Percentiles rank a stretch among this genome's conserved stretches.
Evolutionary conservation across 441 rosid genomes (phyloP).

Genomic region (Corymbia calophylla): DNA sequence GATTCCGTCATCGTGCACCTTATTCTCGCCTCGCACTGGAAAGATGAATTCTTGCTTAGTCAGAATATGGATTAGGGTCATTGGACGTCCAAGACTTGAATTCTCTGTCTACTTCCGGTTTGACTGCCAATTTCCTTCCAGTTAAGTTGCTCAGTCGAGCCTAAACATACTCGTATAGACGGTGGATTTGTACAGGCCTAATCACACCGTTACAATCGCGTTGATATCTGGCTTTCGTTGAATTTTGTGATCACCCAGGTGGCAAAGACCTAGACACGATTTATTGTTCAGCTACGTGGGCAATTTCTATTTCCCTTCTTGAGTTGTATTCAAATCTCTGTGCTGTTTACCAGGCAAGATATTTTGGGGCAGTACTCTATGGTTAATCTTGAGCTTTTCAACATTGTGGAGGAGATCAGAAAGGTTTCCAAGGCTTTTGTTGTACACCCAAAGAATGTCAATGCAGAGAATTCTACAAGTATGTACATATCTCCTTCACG

Average conservation of each 20-base stretch:
- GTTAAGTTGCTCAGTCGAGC: background rate
- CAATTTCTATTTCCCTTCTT: background rate
- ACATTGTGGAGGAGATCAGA: conserved; percentile 80
- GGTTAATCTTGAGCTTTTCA: conserved; percentile 94
- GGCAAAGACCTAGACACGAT: background rate
- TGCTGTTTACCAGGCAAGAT: conserved; percentile 62
- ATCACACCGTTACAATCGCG: background rate
- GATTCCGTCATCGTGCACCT: background rate
- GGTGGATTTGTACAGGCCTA: background rate
- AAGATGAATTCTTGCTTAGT: background rate
- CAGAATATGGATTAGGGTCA: background rate
- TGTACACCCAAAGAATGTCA: conserved; percentile 86
- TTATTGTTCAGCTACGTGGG: background rate
- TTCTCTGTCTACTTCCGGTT: background rate
- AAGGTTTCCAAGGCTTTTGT: conserved; percentile 86
- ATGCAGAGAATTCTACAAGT: conserved; percentile 80
- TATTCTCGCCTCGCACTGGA: background rate
- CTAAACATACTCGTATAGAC: background rate
- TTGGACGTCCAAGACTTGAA: background rate
- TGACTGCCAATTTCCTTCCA: background rate
- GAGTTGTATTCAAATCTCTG: background rate
- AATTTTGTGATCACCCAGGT: background rate
- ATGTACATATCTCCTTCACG: background rate
- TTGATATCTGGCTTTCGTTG: background rate
- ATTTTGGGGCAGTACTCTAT: conserved; percentile 86